Evolutionary conservation across 768 basidiomycete species (phyloP).

Genomic region (Suillus discolor): DNA sequence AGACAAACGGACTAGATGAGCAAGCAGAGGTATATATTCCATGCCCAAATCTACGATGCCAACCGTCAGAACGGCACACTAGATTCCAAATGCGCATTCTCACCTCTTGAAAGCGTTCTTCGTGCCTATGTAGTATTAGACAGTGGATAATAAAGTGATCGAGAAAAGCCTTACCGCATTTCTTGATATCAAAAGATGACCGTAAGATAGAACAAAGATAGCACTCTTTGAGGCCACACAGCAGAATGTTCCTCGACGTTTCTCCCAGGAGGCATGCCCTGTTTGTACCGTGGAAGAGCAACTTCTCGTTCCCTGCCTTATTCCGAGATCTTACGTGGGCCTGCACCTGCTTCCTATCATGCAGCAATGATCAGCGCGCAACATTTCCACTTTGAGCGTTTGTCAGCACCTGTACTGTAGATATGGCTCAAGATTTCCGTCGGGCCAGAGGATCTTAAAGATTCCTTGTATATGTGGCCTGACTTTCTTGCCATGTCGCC

Average conservation of each 20-base stretch:
- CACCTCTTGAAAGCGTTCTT: conserved; percentile 59
- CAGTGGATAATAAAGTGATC: conserved; percentile 15
- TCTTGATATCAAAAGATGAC: conserved; percentile 59
- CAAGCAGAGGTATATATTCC: conserved; percentile 70
- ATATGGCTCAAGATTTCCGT: conserved; percentile 46
- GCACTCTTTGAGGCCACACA: conserved; percentile 54
- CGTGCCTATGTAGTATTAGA: conserved; percentile 37
- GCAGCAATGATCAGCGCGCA: conserved; percentile 12
- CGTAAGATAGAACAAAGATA: conserved; percentile 59
- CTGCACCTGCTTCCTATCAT: conserved; percentile 29
- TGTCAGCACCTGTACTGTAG: conserved; percentile 49
- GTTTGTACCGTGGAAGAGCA: conserved; percentile 71
- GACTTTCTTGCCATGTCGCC: conserved; percentile 57
- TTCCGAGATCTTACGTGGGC: conserved; percentile 25
- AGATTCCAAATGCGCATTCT: background rate
- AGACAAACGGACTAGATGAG: conserved; percentile 56
- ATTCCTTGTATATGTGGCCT: conserved; percentile 51
- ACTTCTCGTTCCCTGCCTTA: conserved; percentile 50
- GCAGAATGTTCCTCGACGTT: conserved; percentile 43
- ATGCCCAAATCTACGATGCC: conserved; percentile 55
- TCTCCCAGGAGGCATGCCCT: conserved; percentile 62
- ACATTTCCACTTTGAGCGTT: conserved; percentile 15
- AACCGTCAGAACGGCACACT: background rate
- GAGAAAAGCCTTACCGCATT: conserved; percentile 48
- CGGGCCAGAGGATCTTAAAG: conserved; percentile 53